Conservation (phyloP, 2,329 filamentous ascomycete genomes). For the Magnaporthiopsis poae region DNA sequence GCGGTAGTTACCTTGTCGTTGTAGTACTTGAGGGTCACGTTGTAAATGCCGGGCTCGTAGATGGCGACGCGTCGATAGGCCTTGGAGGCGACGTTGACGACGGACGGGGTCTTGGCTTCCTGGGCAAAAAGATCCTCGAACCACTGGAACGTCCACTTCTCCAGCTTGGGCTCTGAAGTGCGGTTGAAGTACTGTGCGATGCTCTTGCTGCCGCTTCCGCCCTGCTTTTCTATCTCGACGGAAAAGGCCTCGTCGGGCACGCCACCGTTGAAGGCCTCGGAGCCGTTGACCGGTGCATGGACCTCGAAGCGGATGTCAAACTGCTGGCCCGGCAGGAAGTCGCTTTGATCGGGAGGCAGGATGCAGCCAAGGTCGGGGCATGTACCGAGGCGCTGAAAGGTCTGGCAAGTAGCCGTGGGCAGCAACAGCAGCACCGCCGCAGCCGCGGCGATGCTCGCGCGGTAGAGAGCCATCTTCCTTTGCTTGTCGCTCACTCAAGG, state of each 20-base stretch:
- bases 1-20: conserved; percentile 58
- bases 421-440: conserved; percentile 13
- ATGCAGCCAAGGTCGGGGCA: conserved; percentile 51
- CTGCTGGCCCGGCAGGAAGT: conserved; percentile 74
- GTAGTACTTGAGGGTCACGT: conserved; percentile 67
- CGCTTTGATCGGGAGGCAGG: conserved; percentile 55
- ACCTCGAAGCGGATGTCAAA: conserved; percentile 79
- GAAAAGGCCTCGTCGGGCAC: conserved; percentile 66
- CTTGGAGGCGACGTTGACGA: conserved; percentile 74
- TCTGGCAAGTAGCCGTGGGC: conserved; percentile 41
- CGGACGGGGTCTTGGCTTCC: conserved; percentile 56
- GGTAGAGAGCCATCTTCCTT: background rate
- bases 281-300: conserved; percentile 71
- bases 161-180: conserved; percentile 55
- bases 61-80: conserved; percentile 66
- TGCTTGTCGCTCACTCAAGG: background rate
- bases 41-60: conserved; percentile 70
- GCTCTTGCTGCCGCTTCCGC: conserved; percentile 34
- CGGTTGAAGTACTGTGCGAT: conserved; percentile 60
- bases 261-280: conserved; percentile 60
- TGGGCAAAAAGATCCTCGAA: conserved; percentile 74
- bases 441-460: background rate
- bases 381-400: conserved; percentile 49
- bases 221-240: conserved; percentile 61
- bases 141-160: conserved; percentile 78